A percentile compares a stretch with the other conserved stretches of the same genome.
Evolutionary conservation across 768 basidiomycete species (phyloP).

Genomic region (Tephrocybe rancida): DNA sequence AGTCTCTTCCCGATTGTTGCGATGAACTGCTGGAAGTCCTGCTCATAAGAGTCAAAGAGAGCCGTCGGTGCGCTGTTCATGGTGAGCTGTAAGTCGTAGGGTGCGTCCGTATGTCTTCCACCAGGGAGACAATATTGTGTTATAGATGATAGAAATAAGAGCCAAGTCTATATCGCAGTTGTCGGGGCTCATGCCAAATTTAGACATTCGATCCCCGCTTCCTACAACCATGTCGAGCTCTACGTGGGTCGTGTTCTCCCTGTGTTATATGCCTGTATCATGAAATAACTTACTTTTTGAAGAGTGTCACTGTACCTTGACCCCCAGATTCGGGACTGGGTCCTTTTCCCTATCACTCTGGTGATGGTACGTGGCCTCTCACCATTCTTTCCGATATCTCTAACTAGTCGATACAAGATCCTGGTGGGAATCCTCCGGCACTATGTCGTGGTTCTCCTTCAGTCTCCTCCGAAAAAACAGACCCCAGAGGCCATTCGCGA

Average conservation of each 20-base stretch:
- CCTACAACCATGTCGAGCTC: constrained; percentile 42
- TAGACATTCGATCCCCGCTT: constrained; percentile 9
- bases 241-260: constrained; percentile 36
- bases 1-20: constrained; percentile 77
- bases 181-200: constrained; percentile 11
- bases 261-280: not conserved
- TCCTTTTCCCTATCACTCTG: constrained; percentile 94
- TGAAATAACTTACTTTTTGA: constrained; percentile 4
- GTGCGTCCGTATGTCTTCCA: constrained; percentile 24
- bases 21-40: constrained; percentile 87
- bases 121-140: constrained; percentile 33
- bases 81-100: constrained; percentile 14
- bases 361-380: constrained; percentile 75
- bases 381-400: not conserved
- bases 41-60: constrained; percentile 90
- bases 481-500: constrained; percentile 82
- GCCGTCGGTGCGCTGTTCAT: constrained; percentile 88
- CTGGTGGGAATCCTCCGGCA: constrained; percentile 91
- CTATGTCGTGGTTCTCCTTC: constrained; percentile 87
- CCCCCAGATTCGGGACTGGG: constrained; percentile 94
- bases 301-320: constrained; percentile 75
- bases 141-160: constrained; percentile 1
- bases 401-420: constrained; percentile 52
- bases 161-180: not conserved
- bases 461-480: constrained; percentile 81